Base-by-base conservation (phyloP, 2,329 filamentous ascomycete species). In the Fonsecaea monophora region DNA sequence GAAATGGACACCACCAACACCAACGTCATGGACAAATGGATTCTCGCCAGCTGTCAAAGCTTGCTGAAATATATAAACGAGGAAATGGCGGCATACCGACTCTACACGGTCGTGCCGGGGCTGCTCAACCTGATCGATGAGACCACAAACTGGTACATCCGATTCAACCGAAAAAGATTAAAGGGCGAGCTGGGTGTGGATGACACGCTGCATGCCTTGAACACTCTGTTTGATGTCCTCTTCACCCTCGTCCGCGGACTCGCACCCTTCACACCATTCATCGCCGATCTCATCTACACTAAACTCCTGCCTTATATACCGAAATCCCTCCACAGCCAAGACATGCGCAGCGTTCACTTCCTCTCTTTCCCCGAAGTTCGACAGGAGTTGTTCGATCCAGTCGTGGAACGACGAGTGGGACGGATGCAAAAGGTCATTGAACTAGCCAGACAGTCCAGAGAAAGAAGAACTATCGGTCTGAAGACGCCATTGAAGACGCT, bases 361-460 rank as follows among this genome's bases (percentile, higher is more conserved):
- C 82, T 97, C 65, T 80, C 89, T 5, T 98, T 94, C 84, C 95
- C 95, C 12, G 90, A 93, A 70, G 93, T 97, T 1, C 88, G 92
- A 68, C 85, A 92, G 74, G 93, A 96, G 76, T 85, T 98, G 4
- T 97, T 97, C 75, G 90, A 98, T 76, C 86, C 87, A 58, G 90
- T 88, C 25, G 89, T 98, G 53, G 94, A 98, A 82, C 88, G 95
- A 69, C 88, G 91, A 71, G 93, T 98, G 12, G 85, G 87, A 69
- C 89, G 93, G 56, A 98, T 99, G 95, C 94, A 98, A 79, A 91
- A 89, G 72, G 93, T 98, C 76, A 97, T 99, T 77, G 93, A 98
- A 75, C 86, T 98, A 68, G 92, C 88, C 55, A 88, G 95, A 75
- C 88, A 94, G 60, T 94, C 92, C 59, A 87, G 95, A 78, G 95